Evolutionary conservation across 1,139 yeast species (phyloP).

Genomic region (Sugiyamaella castrensis): DNA sequence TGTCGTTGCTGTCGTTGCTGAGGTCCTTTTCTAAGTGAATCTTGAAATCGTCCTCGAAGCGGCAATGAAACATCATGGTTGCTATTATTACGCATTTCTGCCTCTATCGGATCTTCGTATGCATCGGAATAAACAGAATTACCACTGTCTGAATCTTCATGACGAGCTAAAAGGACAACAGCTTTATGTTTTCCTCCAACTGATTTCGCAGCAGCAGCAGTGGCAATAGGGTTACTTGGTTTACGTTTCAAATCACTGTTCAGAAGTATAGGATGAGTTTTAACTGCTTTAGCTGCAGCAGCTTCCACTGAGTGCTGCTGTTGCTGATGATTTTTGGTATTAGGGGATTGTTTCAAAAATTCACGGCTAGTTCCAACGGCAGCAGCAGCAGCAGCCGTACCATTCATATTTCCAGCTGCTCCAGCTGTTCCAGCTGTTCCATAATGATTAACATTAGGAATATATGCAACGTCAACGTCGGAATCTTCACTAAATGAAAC

Average conservation of each 20-base stretch:
- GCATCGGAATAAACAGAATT: constrained; percentile 32
- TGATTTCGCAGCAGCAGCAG: constrained; percentile 25
- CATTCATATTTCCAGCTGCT: background rate
- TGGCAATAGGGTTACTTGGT: constrained; percentile 19
- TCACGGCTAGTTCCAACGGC: constrained; percentile 7
- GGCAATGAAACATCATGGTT: background rate
- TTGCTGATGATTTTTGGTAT: background rate
- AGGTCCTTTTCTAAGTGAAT: constrained; percentile 5
- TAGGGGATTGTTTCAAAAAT: constrained; percentile 2
- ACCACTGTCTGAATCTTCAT: constrained; percentile 28
- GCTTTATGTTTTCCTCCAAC: constrained; percentile 13
- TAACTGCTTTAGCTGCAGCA: constrained; percentile 16
- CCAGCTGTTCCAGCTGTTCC: background rate
- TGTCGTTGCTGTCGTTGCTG: constrained; percentile 1
- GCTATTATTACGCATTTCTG: constrained; percentile 7
- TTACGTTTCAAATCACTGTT: constrained; percentile 4
- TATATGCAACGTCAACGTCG: constrained; percentile 10
- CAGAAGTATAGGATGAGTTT: constrained; percentile 13
- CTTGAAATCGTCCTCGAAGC: background rate
- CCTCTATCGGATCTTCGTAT: constrained; percentile 23
- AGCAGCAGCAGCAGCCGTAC: background rate
- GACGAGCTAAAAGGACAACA: constrained; percentile 14
- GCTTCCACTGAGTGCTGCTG: constrained; percentile 10
- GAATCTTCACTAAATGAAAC: constrained; percentile 20
- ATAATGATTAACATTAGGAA: constrained; percentile 3